phyloP scores from a whole-genome alignment of 23 red algal species.

The Gracilariopsis chorda region DNA sequence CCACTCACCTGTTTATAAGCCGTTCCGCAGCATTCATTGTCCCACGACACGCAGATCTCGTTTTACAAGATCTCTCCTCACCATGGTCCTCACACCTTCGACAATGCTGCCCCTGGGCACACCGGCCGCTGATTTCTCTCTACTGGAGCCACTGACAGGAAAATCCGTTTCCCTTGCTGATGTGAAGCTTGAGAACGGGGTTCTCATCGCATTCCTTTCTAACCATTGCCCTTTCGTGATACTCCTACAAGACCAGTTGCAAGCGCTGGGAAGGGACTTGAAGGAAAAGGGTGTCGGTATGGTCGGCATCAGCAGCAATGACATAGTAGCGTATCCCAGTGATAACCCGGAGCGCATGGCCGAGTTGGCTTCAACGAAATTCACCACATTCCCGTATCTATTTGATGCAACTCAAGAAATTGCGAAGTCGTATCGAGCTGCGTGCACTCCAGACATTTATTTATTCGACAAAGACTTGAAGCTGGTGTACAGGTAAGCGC shows the following conservation, averaged over 20 bases:
- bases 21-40: too few species aligned
- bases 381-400: slow-evolving; percentile 59
- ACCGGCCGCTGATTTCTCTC: slow-evolving; percentile 28
- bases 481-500: slow-evolving; percentile 58
- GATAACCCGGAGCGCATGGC: slow-evolving; percentile 72
- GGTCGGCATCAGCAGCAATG: slow-evolving; percentile 76
- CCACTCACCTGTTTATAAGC: too few species aligned
- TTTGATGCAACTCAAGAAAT: slow-evolving; percentile 88
- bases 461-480: slow-evolving; percentile 61
- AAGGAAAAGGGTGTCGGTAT: slow-evolving; percentile 35
- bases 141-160: slow-evolving; percentile 61
- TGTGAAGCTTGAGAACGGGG: slow-evolving; percentile 39
- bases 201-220: slow-evolving; percentile 60
- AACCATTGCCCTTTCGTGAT: slow-evolving; percentile 88
- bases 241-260: slow-evolving; percentile 34
- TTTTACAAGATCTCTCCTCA: background rate
- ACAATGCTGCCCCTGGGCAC: slow-evolving; percentile 69
- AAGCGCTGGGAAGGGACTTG: slow-evolving; percentile 44
- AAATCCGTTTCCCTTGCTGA: slow-evolving; percentile 40
- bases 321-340: slow-evolving; percentile 44
- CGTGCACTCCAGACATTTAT: slow-evolving; percentile 86
- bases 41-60: background rate
- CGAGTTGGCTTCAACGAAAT: slow-evolving; percentile 16
- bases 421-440: slow-evolving; percentile 62
- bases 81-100: slow-evolving; percentile 44